A percentile compares a stretch with the other conserved stretches of the same genome.
phyloP scores from a whole-genome alignment of 768 basidiomycete species.

The Aureoboletus auriporus region DNA sequence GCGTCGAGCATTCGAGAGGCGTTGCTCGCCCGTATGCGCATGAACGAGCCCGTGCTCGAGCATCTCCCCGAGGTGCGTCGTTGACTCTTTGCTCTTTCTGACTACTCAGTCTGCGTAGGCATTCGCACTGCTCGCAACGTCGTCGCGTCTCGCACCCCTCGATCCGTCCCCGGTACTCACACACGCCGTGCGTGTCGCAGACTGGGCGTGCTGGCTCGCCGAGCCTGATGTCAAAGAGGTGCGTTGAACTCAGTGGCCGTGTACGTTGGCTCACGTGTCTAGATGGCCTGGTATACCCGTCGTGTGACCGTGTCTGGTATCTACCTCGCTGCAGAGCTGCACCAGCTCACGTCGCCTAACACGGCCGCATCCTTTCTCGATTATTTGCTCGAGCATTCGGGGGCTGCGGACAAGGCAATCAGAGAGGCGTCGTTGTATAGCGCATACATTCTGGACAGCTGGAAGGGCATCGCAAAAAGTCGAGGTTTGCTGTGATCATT shows the following conservation, averaged over 20 bases:
- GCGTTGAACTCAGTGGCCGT: conserved; percentile 13
- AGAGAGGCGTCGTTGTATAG: conserved; percentile 54
- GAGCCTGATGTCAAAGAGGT: conserved; percentile 59
- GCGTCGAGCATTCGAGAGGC: conserved; percentile 42
- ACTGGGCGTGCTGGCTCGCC: conserved; percentile 62
- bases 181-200: conserved; percentile 60
- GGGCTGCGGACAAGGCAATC: conserved; percentile 41
- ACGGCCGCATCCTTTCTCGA: conserved; percentile 68
- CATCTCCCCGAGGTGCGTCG: conserved; percentile 63
- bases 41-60: conserved; percentile 63
- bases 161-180: conserved; percentile 58
- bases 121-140: conserved; percentile 62
- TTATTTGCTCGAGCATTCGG: conserved; percentile 50
- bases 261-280: background rate
- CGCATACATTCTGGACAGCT: conserved; percentile 62
- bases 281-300: conserved; percentile 73
- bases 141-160: conserved; percentile 44
- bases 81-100: no score
- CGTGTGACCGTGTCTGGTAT: conserved; percentile 62
- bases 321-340: conserved; percentile 77
- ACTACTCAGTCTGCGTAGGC: conserved; percentile 42
- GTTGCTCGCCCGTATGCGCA: conserved; percentile 52
- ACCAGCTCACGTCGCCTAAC: conserved; percentile 73
- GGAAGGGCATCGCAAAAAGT: conserved; percentile 69
- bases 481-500: conserved; percentile 43